Evolutionary conservation across 306 rosid species (phyloP).

Genomic region (Alnus glutinosa): DNA sequence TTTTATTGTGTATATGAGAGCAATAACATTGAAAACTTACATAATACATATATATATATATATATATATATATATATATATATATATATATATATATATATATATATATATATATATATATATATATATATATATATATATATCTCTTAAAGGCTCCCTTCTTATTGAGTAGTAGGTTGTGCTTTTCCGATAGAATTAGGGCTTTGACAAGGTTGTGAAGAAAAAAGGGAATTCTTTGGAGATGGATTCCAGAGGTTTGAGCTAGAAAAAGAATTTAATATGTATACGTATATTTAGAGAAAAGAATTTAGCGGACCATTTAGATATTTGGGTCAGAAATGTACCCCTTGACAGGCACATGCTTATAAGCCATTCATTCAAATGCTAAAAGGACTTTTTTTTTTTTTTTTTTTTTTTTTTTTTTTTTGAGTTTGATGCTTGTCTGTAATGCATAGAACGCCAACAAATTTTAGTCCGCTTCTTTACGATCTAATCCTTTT

Average conservation of each 20-base stretch:
- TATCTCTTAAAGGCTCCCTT: not conserved
- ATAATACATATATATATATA: too few species aligned
- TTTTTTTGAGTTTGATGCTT: not conserved
- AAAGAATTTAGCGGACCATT: not conserved
- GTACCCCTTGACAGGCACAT: not conserved
- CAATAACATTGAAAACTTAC: too few species aligned
- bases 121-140: too few species aligned
- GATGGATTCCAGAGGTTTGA: not conserved
- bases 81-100: too few species aligned
- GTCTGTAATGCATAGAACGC: not conserved
- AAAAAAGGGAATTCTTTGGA: not conserved
- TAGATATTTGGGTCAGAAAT: not conserved
- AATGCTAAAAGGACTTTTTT: not conserved
- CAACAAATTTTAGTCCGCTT: not conserved
- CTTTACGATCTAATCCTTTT: conserved; percentile 3
- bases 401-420: not conserved
- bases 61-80: too few species aligned
- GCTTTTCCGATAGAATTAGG: not conserved
- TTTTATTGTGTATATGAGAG: too few species aligned
- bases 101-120: too few species aligned
- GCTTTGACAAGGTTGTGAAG: not conserved
- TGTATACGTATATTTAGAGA: not conserved
- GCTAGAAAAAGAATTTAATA: not conserved
- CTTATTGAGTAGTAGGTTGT: not conserved
- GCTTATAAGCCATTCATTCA: not conserved